These are phyloP conservation scores for Curvularia verruculosa DNA, from an alignment of 2,329 filamentous ascomycete genomes.

Conservation along the genomic window DNA sequence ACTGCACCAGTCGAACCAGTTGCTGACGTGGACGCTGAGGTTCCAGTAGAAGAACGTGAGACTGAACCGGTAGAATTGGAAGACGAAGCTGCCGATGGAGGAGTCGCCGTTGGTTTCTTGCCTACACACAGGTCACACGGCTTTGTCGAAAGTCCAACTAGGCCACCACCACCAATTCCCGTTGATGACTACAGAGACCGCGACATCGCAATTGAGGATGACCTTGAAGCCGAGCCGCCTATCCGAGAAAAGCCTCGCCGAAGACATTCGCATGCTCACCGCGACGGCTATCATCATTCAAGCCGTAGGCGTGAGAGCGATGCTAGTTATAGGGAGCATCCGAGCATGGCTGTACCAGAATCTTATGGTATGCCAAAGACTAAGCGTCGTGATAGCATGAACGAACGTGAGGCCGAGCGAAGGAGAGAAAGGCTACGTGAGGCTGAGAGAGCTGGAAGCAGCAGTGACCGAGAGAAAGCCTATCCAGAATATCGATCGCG, in stretches of 20 bases:
- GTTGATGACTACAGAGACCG: slow-evolving; percentile 23
- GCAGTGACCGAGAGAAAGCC: slow-evolving; percentile 36
- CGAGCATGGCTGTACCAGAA: slow-evolving; percentile 23
- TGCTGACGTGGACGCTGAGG: background rate
- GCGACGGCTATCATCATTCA: slow-evolving; percentile 36
- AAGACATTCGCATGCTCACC: slow-evolving; percentile 39
- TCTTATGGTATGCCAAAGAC: slow-evolving; percentile 28
- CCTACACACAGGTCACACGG: slow-evolving; percentile 7
- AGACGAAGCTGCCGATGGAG: slow-evolving; percentile 2
- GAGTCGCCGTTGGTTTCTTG: background rate
- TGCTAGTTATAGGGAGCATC: slow-evolving; percentile 35
- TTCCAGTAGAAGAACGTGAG: slow-evolving; percentile 1
- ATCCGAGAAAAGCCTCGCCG: slow-evolving; percentile 36
- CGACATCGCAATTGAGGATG: slow-evolving; percentile 38
- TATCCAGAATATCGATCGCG: slow-evolving; percentile 38
- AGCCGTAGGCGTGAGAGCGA: slow-evolving; percentile 42
- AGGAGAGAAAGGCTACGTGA: slow-evolving; percentile 31
- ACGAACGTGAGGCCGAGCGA: slow-evolving; percentile 35
- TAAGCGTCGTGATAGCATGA: slow-evolving; percentile 43
- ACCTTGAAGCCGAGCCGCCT: slow-evolving; percentile 26
- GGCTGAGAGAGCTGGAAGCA: slow-evolving; percentile 28
- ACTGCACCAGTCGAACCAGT: background rate
- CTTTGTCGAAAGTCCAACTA: slow-evolving; percentile 1
- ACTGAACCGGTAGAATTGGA: slow-evolving; percentile 4
- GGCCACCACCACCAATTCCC: background rate